A percentile compares a stretch with the other conserved stretches of the same genome.
These are phyloP conservation scores for Tylopilus sp. DNA, from an alignment of 768 basidiomycete species.

Conservation along the genomic window DNA sequence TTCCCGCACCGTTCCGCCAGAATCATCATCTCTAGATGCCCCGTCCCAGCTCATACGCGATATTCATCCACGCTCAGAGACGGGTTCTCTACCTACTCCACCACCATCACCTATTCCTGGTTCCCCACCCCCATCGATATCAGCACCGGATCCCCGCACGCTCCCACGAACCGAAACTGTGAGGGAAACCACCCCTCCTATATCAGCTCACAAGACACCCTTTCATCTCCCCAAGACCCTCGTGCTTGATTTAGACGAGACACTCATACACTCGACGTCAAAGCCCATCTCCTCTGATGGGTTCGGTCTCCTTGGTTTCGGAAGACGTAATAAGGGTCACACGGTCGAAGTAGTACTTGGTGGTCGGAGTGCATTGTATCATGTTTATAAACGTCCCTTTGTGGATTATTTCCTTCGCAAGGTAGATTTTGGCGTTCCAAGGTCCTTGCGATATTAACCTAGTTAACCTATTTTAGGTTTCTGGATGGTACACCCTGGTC, in stretches of 20 bases:
- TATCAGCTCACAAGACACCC: slow-evolving; percentile 52
- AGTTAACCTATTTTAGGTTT: slow-evolving; percentile 59
- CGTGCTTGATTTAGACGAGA: slow-evolving; percentile 97
- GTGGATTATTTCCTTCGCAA: slow-evolving; percentile 93
- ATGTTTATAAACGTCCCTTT: slow-evolving; percentile 97
- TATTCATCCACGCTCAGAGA: slow-evolving; percentile 12
- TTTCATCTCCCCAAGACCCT: slow-evolving; percentile 90
- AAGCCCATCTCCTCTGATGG: slow-evolving; percentile 58
- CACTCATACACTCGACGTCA: slow-evolving; percentile 95
- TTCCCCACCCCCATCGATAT: slow-evolving; percentile 9
- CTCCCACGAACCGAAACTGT: slow-evolving; percentile 26
- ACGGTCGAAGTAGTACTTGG: slow-evolving; percentile 92
- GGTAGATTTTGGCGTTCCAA: slow-evolving; percentile 41
- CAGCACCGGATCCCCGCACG: slow-evolving; percentile 9
- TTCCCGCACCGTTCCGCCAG: slow-evolving; percentile 18
- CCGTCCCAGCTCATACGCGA: slow-evolving; percentile 6
- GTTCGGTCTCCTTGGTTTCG: slow-evolving; percentile 60
- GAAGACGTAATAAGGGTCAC: slow-evolving; percentile 64
- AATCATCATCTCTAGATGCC: slow-evolving; percentile 18
- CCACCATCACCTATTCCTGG: slow-evolving; percentile 21
- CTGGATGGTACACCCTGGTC: slow-evolving; percentile 97
- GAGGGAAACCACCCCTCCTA: slow-evolving; percentile 50
- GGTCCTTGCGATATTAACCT: slow-evolving; percentile 2
- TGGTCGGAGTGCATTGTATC: slow-evolving; percentile 87
- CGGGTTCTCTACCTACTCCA: slow-evolving; percentile 22